These are phyloP conservation scores for Termitomyces sp. DNA, from an alignment of 768 basidiomycete genomes.

Conservation along the genomic window DNA sequence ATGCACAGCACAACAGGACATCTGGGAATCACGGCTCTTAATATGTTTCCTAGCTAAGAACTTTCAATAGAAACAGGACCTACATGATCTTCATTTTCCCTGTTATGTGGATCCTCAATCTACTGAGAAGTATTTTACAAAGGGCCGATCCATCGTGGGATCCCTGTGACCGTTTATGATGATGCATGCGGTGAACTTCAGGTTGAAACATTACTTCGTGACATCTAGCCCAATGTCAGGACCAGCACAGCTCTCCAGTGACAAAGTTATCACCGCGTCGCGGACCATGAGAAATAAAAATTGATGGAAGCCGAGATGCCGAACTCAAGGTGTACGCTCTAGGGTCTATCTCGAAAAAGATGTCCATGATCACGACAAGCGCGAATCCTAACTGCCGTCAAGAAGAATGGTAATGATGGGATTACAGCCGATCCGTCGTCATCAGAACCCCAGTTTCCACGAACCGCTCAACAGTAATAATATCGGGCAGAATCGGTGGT, in stretches of 20 bases:
- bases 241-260: neutral
- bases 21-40: neutral
- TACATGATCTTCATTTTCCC: neutral
- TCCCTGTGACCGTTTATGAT: conserved; percentile 18
- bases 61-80: neutral
- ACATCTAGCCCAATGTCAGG: conserved; percentile 10
- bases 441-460: conserved; percentile 18
- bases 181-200: conserved; percentile 3
- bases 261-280: conserved; percentile 6
- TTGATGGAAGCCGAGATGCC: conserved; percentile 8
- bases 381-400: conserved; percentile 12
- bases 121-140: conserved; percentile 9
- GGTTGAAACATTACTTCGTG: conserved; percentile 1
- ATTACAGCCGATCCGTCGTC: conserved; percentile 13
- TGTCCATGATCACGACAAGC: conserved; percentile 9
- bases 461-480: conserved; percentile 13
- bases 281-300: conserved; percentile 7
- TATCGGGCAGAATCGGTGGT: conserved; percentile 16
- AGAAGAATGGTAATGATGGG: conserved; percentile 11
- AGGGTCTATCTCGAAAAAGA: neutral
- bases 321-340: conserved; percentile 8
- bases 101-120: neutral
- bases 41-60: neutral
- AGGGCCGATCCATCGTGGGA: conserved; percentile 25
- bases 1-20: neutral